phyloP scores from a whole-genome alignment of 345 rosid species.

The Corymbia maculata region DNA sequence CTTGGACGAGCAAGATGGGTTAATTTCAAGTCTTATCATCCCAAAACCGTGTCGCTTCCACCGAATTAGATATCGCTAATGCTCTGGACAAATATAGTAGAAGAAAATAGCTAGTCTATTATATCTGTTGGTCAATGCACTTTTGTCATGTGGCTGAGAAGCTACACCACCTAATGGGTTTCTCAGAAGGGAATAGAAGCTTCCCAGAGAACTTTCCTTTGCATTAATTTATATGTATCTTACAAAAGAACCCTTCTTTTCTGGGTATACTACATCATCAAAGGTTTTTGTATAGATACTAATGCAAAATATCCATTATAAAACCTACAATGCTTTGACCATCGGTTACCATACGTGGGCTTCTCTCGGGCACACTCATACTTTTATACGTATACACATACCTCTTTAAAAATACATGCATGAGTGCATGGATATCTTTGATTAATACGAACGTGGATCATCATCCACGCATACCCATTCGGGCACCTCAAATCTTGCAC shows the following conservation, averaged over 20 bases:
- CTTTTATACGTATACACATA: background rate
- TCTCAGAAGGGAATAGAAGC: background rate
- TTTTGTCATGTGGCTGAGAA: background rate
- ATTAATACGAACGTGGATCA: background rate
- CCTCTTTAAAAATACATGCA: background rate
- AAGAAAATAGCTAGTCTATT: background rate
- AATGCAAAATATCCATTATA: background rate
- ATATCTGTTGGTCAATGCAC: background rate
- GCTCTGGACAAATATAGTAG: background rate
- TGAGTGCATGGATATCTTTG: background rate
- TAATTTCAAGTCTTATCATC: background rate
- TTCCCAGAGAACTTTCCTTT: background rate
- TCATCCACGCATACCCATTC: background rate
- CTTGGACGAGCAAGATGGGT: background rate
- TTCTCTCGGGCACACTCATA: background rate
- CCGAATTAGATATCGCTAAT: background rate
- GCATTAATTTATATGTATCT: background rate
- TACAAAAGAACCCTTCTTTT: background rate
- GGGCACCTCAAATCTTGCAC: background rate
- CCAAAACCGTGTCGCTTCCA: background rate
- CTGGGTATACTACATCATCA: background rate
- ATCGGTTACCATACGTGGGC: background rate
- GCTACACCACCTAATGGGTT: background rate
- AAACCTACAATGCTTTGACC: background rate
- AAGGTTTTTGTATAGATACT: background rate